A percentile compares a stretch with the other conserved stretches of the same genome.
Conservation (phyloP, 129 eudicot genomes). For the carrot (Daucus carota) region DH1_v3.0 NC_030381.2:51910001-51910500, state of each 20-base stretch:
- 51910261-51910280: neutral
- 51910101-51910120: neutral
- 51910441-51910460: too few relatives aligned
- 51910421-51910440: too few relatives aligned
- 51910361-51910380: neutral
- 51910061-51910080: neutral
- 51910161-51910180: too few relatives aligned
- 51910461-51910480: too few relatives aligned
- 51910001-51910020: neutral
- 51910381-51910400: too few relatives aligned
- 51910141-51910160: too few relatives aligned
- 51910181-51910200: too few relatives aligned
- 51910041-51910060: neutral
- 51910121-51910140: neutral
- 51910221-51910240: neutral
- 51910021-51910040: neutral
- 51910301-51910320: neutral
- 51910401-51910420: too few relatives aligned
- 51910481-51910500: too few relatives aligned
- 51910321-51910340: neutral
- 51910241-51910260: neutral
- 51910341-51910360: neutral
- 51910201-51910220: neutral
- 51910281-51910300: neutral
- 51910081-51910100: neutral